A percentile compares a stretch with the other conserved stretches of the same genome.
phyloP scores from a whole-genome alignment of 495 filamentous ascomycete genomes.

The Cladorrhinum samala region DNA sequence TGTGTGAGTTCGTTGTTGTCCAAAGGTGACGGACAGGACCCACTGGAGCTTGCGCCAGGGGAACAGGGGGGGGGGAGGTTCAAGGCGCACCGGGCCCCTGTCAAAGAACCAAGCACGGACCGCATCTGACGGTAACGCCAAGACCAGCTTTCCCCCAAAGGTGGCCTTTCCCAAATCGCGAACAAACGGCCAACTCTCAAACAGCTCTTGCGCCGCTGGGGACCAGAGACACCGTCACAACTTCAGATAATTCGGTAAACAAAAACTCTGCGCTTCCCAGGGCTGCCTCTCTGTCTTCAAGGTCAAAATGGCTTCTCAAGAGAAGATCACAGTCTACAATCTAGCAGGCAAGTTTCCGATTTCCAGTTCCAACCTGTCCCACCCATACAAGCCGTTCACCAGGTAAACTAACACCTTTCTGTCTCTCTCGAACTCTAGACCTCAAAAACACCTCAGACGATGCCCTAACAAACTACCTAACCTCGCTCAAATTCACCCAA shows the following conservation, averaged over 20 bases:
- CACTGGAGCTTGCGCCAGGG: too few relatives aligned
- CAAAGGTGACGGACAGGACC: too few relatives aligned
- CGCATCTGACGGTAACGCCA: neutral
- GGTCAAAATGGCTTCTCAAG: slow-evolving; percentile 42
- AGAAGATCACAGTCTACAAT: slow-evolving; percentile 63
- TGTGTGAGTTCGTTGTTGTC: neutral
- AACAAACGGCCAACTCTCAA: neutral
- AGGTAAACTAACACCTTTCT: slow-evolving; percentile 12
- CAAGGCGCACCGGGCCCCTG: too few relatives aligned
- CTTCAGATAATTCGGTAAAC: too few relatives aligned
- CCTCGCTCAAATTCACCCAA: slow-evolving; percentile 72
- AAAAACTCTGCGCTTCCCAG: too few relatives aligned
- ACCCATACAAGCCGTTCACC: too few relatives aligned
- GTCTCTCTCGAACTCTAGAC: slow-evolving; percentile 47
- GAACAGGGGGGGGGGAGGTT: too few relatives aligned
- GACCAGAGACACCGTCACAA: neutral
- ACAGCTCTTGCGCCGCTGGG: neutral
- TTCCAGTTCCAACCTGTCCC: too few relatives aligned
- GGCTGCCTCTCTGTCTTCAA: too few relatives aligned
- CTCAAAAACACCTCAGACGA: slow-evolving; percentile 97
- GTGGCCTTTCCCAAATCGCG: slow-evolving; percentile 5
- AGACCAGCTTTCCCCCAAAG: slow-evolving; percentile 2
- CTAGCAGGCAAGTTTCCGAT: slow-evolving; percentile 47
- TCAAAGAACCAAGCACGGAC: neutral
- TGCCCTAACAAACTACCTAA: slow-evolving; percentile 86